phyloP scores from a whole-genome alignment of 2,329 filamentous ascomycete genomes.

The Colletotrichum agaves region DNA sequence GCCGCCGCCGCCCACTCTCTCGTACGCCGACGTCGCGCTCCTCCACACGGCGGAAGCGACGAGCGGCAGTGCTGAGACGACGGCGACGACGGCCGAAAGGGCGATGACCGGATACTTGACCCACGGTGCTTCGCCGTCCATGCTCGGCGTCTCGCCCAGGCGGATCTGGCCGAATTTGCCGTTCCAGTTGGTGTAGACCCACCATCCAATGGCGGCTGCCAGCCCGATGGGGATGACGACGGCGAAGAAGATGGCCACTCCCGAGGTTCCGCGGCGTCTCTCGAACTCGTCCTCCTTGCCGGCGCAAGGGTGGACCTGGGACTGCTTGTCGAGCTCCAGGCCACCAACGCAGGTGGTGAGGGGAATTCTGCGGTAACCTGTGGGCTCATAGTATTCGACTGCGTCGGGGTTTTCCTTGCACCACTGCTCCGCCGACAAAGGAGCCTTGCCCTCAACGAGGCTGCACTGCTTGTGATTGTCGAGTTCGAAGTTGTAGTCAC shows the following conservation, averaged over 20 bases:
- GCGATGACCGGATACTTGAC: conserved; percentile 85
- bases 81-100: conserved; percentile 71
- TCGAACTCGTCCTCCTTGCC: conserved; percentile 86
- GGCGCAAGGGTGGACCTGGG: conserved; percentile 72
- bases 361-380: conserved; percentile 89
- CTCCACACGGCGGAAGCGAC: conserved; percentile 80
- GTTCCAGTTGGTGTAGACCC: conserved; percentile 85
- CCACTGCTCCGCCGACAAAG: conserved; percentile 62
- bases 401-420: conserved; percentile 72
- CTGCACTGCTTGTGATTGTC: conserved; percentile 80
- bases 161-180: conserved; percentile 93
- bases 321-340: conserved; percentile 75
- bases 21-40: conserved; percentile 62
- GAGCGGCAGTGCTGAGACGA: conserved; percentile 73
- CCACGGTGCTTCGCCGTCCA: conserved; percentile 80
- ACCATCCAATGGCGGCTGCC: conserved; percentile 82
- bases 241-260: conserved; percentile 84
- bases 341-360: conserved; percentile 88
- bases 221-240: conserved; percentile 79
- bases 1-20: conserved; percentile 60
- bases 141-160: conserved; percentile 74
- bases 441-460: conserved; percentile 78
- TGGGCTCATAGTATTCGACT: conserved; percentile 84
- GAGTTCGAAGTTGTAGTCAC: conserved; percentile 93
- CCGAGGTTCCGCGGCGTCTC: conserved; percentile 74